Evolutionary conservation across 306 rosid genomes (phyloP).

Genomic region (Rosa persica): DNA sequence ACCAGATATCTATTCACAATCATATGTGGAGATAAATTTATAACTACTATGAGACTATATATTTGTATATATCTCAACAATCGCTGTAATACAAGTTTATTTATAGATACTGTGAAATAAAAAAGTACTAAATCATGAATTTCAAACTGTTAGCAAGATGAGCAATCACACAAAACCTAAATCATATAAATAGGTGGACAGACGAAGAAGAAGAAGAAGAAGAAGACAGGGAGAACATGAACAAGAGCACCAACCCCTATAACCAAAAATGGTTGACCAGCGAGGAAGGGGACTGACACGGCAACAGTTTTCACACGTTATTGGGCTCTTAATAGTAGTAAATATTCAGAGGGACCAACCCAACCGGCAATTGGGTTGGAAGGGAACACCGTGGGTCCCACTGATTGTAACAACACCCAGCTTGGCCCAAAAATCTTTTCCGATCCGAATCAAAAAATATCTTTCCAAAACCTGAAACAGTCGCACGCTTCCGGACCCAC

Average conservation of each 20-base stretch:
- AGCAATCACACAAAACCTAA: neutral
- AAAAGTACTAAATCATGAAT: neutral
- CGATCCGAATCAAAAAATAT: neutral
- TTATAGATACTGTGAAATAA: neutral
- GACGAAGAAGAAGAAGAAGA: neutral
- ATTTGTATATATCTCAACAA: too few species aligned
- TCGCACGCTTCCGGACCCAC: constrained; percentile 25
- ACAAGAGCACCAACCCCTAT: neutral
- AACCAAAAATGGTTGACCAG: constrained; percentile 14
- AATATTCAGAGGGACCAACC: constrained; percentile 15
- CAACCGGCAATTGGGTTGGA: constrained; percentile 51
- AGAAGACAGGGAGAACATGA: neutral
- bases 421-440: neutral
- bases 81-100: too few species aligned
- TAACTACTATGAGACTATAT: too few species aligned
- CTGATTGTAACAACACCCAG: neutral
- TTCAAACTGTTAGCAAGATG: too few species aligned
- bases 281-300: constrained; percentile 7
- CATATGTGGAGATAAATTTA: too few species aligned
- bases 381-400: constrained; percentile 46
- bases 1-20: too few species aligned
- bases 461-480: neutral
- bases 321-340: neutral
- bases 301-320: constrained; percentile 32
- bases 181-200: neutral